These are phyloP conservation scores for Jaltomata sinuosa DNA, from an alignment of 257 asterid species.

Conservation along the genomic window DNA sequence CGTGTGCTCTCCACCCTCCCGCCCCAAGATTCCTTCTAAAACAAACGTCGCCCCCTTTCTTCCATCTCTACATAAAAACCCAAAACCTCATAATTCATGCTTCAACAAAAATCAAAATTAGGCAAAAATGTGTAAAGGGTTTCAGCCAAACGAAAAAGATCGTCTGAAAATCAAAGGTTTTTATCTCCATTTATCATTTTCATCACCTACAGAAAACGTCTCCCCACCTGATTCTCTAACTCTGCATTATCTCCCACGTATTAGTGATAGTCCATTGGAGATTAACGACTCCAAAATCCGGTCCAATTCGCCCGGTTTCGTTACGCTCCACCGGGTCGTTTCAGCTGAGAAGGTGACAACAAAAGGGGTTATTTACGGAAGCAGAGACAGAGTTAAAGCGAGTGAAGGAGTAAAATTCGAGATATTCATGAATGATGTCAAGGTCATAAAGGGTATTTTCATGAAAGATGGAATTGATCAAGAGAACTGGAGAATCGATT, in stretches of 20 bases:
- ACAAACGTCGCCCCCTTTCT: conserved; percentile 6
- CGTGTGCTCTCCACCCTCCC: conserved; percentile 9
- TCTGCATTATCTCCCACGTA: conserved; percentile 59
- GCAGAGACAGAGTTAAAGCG: conserved; percentile 40
- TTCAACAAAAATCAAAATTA: neutral
- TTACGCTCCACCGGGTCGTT: conserved; percentile 52
- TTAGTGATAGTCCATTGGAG: conserved; percentile 42
- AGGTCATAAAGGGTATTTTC: conserved; percentile 47
- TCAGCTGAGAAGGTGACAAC: neutral
- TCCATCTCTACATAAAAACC: neutral
- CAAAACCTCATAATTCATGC: neutral
- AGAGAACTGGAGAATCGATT: conserved; percentile 49
- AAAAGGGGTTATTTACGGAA: conserved; percentile 23
- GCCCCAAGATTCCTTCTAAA: conserved; percentile 22
- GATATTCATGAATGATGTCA: conserved; percentile 37
- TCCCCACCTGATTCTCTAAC: conserved; percentile 40
- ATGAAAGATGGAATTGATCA: conserved; percentile 29
- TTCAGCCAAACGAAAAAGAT: conserved; percentile 31
- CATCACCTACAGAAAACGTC: neutral
- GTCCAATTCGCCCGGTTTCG: conserved; percentile 47
- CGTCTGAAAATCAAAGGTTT: conserved; percentile 48
- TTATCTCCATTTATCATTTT: conserved; percentile 26
- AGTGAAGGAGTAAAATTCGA: conserved; percentile 62
- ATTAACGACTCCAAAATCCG: conserved; percentile 43
- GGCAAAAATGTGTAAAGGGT: conserved; percentile 54